These are phyloP conservation scores for Sphaceloma murrayae DNA, from an alignment of 2,329 filamentous ascomycete genomes.

Conservation along the genomic window DNA sequence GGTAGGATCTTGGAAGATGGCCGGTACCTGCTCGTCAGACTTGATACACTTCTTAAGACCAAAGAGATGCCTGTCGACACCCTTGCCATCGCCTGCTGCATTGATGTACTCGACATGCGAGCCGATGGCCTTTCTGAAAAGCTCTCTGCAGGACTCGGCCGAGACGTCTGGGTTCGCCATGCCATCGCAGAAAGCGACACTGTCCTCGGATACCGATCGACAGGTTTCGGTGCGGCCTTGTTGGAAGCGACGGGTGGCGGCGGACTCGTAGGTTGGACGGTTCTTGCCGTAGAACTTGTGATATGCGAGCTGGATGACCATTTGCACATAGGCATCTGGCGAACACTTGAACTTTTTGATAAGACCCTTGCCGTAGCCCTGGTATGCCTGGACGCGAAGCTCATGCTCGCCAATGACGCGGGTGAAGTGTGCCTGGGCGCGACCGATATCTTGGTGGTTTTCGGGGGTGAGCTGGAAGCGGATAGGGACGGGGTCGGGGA, in stretches of 20 bases:
- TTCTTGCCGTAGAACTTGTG: slow-evolving; percentile 99
- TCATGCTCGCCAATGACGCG: slow-evolving; percentile 79
- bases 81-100: slow-evolving; percentile 82
- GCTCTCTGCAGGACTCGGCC: slow-evolving; percentile 55
- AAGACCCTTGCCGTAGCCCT: slow-evolving; percentile 93
- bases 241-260: slow-evolving; percentile 89
- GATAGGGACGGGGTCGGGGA: slow-evolving; percentile 70
- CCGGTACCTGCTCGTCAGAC: slow-evolving; percentile 69
- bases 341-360: slow-evolving; percentile 99
- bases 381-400: slow-evolving; percentile 87
- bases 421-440: slow-evolving; percentile 68
- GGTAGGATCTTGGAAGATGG: slow-evolving; percentile 78
- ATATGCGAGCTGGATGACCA: slow-evolving; percentile 97
- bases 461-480: slow-evolving; percentile 69
- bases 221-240: slow-evolving; percentile 94
- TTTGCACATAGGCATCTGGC: slow-evolving; percentile 94
- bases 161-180: slow-evolving; percentile 62
- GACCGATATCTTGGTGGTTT: slow-evolving; percentile 67
- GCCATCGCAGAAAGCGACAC: slow-evolving; percentile 77
- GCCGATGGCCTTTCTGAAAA: slow-evolving; percentile 73
- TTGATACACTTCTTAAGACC: slow-evolving; percentile 84
- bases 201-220: slow-evolving; percentile 82
- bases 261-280: slow-evolving; percentile 94
- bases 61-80: slow-evolving; percentile 94
- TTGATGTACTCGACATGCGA: slow-evolving; percentile 84